Conservation (phyloP, 805 yeast genomes). For the Wickerhamiella kazuoi region DNA sequence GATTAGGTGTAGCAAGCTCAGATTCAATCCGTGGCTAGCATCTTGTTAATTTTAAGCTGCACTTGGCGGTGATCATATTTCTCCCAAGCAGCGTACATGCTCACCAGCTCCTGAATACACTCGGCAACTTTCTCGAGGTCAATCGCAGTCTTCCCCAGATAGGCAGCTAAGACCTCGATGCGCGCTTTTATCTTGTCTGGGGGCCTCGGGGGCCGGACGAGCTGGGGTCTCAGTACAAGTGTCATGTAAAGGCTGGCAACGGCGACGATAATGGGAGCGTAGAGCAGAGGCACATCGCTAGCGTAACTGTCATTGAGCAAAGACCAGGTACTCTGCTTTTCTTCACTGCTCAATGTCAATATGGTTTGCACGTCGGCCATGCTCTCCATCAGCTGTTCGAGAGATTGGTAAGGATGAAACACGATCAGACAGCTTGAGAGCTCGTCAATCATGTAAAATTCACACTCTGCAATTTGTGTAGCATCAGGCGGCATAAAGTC, state of each 20-base stretch:
- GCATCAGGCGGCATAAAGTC: constrained; percentile 84
- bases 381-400: constrained; percentile 26
- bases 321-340: constrained; percentile 76
- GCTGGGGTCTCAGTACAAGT: constrained; percentile 31
- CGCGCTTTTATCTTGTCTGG: constrained; percentile 24
- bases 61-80: constrained; percentile 32
- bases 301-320: constrained; percentile 76
- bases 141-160: constrained; percentile 58
- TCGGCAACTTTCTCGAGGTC: constrained; percentile 63
- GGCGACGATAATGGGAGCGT: constrained; percentile 83
- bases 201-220: constrained; percentile 18
- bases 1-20: too few relatives aligned
- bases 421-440: constrained; percentile 29
- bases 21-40: neutral
- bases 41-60: neutral
- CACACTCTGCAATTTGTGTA: constrained; percentile 85
- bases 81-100: constrained; percentile 74
- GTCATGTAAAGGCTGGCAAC: constrained; percentile 67
- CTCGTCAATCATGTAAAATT: constrained; percentile 83
- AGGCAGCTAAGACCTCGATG: constrained; percentile 40
- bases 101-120: constrained; percentile 67
- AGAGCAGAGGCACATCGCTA: constrained; percentile 66
- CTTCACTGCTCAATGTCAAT: constrained; percentile 28
- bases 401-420: constrained; percentile 26
- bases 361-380: constrained; percentile 33